Conservation (phyloP, 2,329 filamentous ascomycete genomes). For the Neofusicoccum umdonicola region DNA sequence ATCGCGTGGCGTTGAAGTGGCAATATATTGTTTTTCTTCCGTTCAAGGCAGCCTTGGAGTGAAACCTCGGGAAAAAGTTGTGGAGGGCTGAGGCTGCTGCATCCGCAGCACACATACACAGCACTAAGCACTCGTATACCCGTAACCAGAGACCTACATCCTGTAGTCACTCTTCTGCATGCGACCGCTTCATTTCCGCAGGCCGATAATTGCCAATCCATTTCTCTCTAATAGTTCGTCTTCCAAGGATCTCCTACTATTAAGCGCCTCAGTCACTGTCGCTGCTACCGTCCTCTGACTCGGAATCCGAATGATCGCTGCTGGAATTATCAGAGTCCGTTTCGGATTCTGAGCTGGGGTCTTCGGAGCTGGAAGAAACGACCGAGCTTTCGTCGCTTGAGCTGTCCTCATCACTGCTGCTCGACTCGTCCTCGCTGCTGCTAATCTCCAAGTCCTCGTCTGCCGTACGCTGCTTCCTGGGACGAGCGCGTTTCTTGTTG, state of each 20-base stretch:
- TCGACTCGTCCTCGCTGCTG: constrained; percentile 25
- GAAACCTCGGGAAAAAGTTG: background rate
- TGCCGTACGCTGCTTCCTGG: constrained; percentile 29
- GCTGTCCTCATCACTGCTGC: constrained; percentile 12
- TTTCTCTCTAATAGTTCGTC: too few species aligned
- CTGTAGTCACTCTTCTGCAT: too few species aligned
- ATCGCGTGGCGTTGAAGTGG: constrained; percentile 1
- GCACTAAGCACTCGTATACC: too few species aligned
- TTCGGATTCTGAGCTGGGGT: background rate
- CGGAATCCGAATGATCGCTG: background rate
- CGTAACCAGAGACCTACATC: too few species aligned
- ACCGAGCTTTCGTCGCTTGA: constrained; percentile 22
- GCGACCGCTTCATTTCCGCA: background rate
- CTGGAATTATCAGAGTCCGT: constrained; percentile 12
- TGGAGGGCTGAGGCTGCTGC: too few species aligned
- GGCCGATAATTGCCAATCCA: background rate
- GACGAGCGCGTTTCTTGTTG: constrained; percentile 16
- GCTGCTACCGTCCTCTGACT: constrained; percentile 12
- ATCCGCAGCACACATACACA: too few species aligned
- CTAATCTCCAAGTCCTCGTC: constrained; percentile 34
- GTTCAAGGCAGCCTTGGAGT: background rate
- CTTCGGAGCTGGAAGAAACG: constrained; percentile 14
- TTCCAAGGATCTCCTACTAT: background rate
- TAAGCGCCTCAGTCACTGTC: constrained; percentile 10
- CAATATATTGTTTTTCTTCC: constrained; percentile 6